Base-by-base conservation (phyloP, 495 filamentous ascomycete genomes). In the Cercophora newfieldiana region DNA sequence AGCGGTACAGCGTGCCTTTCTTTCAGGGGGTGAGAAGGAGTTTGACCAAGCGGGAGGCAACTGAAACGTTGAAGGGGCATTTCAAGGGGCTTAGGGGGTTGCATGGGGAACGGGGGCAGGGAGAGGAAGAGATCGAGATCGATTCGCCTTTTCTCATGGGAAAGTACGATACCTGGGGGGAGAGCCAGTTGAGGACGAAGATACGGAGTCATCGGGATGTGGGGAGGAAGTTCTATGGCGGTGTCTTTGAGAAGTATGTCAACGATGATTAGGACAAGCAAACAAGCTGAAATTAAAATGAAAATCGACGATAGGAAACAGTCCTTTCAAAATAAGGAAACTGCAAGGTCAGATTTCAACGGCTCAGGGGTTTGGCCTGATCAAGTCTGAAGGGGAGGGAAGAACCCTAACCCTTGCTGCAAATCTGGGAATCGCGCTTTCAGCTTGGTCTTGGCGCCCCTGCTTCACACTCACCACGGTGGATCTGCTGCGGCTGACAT, bases 151-250 rank as follows among this genome's bases (percentile, higher is more conserved):
- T 81, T 63, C 58, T 83, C 12, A 68, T 70, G 53, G 79, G 78
- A 7, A 78, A 74, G 44, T 82, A 81, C 51, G 73, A 82, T 51
- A 81, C 80, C 1, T 81, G 78, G 80, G 81, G 79, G 0, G 79
- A 81, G 66, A 78, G 77, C n/a, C 80, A 83, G 61, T 63, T 83
- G 24, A 65, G 81, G 28, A 83, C 73, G 1, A 82, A 81, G 68
- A 77, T 80, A 26, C 74, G 78, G 2, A 80, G 78, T 29, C 81
- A 81, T 69, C 71, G 72, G 18, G 73, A 77, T 67, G 77, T 79
- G 7, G 80, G 80, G 29, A 71, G 54, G 58, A 80, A 69, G 56
- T 82, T 77, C 24, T 81, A 82, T 64, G 44, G 61, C 0, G 70
- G 77, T 33, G 77, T 81, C 1, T 80, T 74, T 67, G 72, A 80